Base-by-base conservation (phyloP, 1,284 basidiomycete genomes). In the Porodaedalea pini region DNA sequence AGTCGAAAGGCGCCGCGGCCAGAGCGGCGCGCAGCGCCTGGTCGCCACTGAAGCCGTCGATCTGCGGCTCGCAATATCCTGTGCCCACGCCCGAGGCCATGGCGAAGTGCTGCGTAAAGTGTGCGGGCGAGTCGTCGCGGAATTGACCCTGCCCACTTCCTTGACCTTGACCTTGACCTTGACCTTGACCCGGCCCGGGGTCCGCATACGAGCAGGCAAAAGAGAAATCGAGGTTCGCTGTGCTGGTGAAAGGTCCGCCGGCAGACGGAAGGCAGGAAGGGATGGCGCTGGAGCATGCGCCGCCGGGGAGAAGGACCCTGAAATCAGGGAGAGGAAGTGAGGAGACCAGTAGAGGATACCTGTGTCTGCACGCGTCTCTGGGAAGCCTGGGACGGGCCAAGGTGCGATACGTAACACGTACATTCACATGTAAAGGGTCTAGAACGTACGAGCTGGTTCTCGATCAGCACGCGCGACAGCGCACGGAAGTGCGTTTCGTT, bases 301-400 rank as follows among this genome's bases (percentile, higher is more conserved):
- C 55, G 65, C 53, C 51, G 56, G 59, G 36, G 59, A 50, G 27
- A 51, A 50, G 10, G 15, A 23, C 10, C 25, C 83, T 67, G 61
- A 83, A 81, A 49, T 78, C 77, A 19, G 83, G 82, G 68, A 85
- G 55, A 83, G 68, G 66, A 84, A 83, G 45, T 76, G 54, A 86
- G 77, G 51, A 85, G 68, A 11, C 77, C 78, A 59, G 75, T 77
- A 4, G 79, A 86, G 73, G 61, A 86, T 76, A 17, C 82, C 82
- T 36, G 77, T 76, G 34, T 78, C 79, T 29, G 73, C 69, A 51
- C 77, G 70, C 23, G 69, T 71, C 56, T 78, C 73, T 29, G 71
- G 69, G 15, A 56, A 56, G 57, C 73, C 74, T 10, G 49, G 23
- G 17, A 1, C 19, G 15, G 53, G 53, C 82, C 82, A 84, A 57